Evolutionary conservation across 2,329 filamentous ascomycete genomes (phyloP), one percentile per base, ranked within the genome.

Genomic region (Eutypella sp.): DNA sequence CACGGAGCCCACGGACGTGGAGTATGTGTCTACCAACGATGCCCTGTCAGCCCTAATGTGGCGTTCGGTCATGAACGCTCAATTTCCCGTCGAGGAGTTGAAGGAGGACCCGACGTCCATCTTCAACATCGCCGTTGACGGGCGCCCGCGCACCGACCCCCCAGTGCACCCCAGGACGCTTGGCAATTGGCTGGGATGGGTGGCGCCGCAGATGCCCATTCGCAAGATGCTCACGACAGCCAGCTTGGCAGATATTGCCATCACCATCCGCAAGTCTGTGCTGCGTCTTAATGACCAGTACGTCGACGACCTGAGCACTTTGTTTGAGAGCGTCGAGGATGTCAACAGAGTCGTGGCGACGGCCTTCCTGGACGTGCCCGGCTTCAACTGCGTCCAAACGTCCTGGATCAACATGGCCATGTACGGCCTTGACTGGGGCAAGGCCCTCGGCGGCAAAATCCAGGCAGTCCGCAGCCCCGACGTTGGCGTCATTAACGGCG

Each of bases 141-240:
- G 62, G 4, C 61, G 67, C 4, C 49, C 51, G n/a, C 64, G 63
- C 7, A 63, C 67, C 4, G 29, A 33, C 29, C 29, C 29, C 5
- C 29, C 29, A 5, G 29, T 70, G 3, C 62, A 68, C 42, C 59
- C 62, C 2, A 54, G 58, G 2, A 67, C 65, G 0, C 54, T 69
- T 20, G 68, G 67, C 6, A 68, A 67, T 44, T 69, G 67, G 45
- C 56, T 70, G 10, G 66, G 65, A 36, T 69, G 64, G 47, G 57
- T 66, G 2, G 57, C 57, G 6, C 57, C 62, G 16, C 46, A 50
- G 23, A 47, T 63, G 39, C 46, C 53, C 7, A 53, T 62, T 36
- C 56, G 64, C 20, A 55, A 59, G 45, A 64, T 67, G 45, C 54
- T 66, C 29, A 33, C 29, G 13, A 33, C 29, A 4, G 29, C 29